These are phyloP conservation scores for Microcos paniculata DNA, from an alignment of 345 rosid genomes.

Conservation along the genomic window DNA sequence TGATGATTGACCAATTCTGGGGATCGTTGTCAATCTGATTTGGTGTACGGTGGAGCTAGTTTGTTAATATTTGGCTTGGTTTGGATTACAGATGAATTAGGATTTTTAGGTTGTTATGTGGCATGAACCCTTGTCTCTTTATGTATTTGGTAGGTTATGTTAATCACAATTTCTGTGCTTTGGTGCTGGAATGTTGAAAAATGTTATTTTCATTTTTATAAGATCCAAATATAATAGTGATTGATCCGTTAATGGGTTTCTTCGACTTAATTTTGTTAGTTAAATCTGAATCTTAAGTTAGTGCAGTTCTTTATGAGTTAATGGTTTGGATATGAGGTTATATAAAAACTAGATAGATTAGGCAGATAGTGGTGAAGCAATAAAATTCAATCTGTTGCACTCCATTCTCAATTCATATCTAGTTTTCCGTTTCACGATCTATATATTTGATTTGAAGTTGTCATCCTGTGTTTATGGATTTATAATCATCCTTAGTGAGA, in stretches of 20 bases:
- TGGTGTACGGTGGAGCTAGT: constrained; percentile 4
- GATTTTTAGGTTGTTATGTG: background rate
- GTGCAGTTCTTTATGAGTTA: background rate
- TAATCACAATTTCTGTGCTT: background rate
- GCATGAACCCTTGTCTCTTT: constrained; percentile 9
- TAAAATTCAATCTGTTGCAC: background rate
- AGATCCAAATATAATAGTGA: constrained; percentile 12
- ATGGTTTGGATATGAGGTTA: background rate
- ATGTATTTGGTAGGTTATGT: background rate
- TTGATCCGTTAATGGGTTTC: constrained; percentile 2
- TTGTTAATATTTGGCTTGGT: constrained; percentile 2
- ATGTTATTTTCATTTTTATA: background rate
- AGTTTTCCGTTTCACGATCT: background rate
- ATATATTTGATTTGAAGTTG: background rate
- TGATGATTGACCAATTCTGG: background rate
- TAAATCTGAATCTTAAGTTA: constrained; percentile 15
- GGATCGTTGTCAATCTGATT: constrained; percentile 2
- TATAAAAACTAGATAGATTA: background rate
- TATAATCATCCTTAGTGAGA: background rate
- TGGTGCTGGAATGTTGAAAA: background rate
- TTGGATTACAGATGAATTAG: background rate
- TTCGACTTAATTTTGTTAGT: constrained; percentile 4
- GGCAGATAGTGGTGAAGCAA: background rate
- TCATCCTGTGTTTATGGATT: background rate
- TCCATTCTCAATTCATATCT: background rate